Evolutionary conservation across 768 basidiomycete genomes (phyloP).

Genomic region (Dictyophora rubrovolvata): DNA sequence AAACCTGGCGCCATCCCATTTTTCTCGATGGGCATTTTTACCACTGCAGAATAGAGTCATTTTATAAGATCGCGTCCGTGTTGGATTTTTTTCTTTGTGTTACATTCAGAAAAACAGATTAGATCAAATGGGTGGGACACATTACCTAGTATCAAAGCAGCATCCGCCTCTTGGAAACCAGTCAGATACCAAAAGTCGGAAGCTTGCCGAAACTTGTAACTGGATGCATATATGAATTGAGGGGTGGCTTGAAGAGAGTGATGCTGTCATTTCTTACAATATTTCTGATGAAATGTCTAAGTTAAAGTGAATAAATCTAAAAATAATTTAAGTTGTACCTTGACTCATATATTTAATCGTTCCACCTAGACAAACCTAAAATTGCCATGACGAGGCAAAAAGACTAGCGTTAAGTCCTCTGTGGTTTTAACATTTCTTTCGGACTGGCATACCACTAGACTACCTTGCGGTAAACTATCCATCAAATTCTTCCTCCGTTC

Average conservation of each 20-base stretch:
- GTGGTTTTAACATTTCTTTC: neutral
- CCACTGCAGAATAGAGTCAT: conserved; percentile 81
- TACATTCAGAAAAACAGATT: neutral
- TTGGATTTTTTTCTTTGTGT: conserved; percentile 54
- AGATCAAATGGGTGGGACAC: neutral
- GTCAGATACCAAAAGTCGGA: conserved; percentile 95
- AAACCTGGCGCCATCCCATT: conserved; percentile 85
- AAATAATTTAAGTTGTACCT: conserved; percentile 38
- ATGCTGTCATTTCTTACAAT: conserved; percentile 45
- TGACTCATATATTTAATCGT: conserved; percentile 79
- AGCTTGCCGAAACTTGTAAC: conserved; percentile 90
- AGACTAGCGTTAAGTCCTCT: neutral
- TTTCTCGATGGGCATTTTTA: conserved; percentile 64
- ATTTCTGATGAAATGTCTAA: conserved; percentile 33
- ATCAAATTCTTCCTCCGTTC: conserved; percentile 57
- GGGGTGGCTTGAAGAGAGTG: conserved; percentile 3
- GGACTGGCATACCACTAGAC: conserved; percentile 51
- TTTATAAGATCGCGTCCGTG: conserved; percentile 55
- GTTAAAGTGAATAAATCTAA: neutral
- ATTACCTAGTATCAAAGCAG: conserved; percentile 74
- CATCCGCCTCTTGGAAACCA: conserved; percentile 88
- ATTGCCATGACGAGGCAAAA: neutral
- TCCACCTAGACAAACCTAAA: conserved; percentile 37
- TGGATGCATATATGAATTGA: conserved; percentile 22
- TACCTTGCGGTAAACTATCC: conserved; percentile 60